Evolutionary conservation across 1,284 basidiomycete species (phyloP), one percentile per base, ranked within the genome.

Genomic region (Fomes fomentarius): DNA sequence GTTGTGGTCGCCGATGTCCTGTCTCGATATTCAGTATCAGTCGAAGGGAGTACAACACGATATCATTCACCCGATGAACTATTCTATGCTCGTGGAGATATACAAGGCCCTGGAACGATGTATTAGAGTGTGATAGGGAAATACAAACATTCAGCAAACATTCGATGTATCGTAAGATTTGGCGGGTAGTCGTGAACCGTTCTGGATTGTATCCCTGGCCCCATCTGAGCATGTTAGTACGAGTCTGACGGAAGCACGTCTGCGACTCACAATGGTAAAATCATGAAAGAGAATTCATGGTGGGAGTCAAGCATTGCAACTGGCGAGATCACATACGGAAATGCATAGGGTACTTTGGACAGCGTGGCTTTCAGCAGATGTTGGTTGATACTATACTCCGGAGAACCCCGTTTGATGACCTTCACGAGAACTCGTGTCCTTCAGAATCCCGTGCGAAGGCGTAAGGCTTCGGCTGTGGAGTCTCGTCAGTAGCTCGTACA

Each of bases 1-100:
- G 25, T 54, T 54, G 6, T 5, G 11, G 2, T 15, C n/a, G 8
- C 2, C 4, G 37, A 54, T 49, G 22, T 54, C 52, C 52, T 54
- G 15, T 10, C 26, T 30, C 9, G 5, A 28, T 6, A 4, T 37
- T 15, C 9, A 38, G 6, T n/a, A 17, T 7, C 35, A 9, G 6
- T 19, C 37, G 28, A 44, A n/a, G 10, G 14, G 10, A 17, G 26
- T n/a, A 21, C n/a, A 5, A 10, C 25, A 22, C 7, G 7, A 15
- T 7, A 15, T 5, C 4, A 42, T 41, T 11, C 14, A 54, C 52
- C 4, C 52, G 47, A 24, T 54, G 52, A 7, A 21, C 47, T n/a
- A 54, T 49, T 21, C 52, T 31, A 10, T 33, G 10, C 8, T 33
- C 26, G 24, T 54, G 52, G 3, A 54, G 47, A 6, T 39, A 25